These are phyloP conservation scores for Metarhizium brunneum DNA, from an alignment of 2,329 filamentous ascomycete species.

Conservation along the genomic window DNA sequence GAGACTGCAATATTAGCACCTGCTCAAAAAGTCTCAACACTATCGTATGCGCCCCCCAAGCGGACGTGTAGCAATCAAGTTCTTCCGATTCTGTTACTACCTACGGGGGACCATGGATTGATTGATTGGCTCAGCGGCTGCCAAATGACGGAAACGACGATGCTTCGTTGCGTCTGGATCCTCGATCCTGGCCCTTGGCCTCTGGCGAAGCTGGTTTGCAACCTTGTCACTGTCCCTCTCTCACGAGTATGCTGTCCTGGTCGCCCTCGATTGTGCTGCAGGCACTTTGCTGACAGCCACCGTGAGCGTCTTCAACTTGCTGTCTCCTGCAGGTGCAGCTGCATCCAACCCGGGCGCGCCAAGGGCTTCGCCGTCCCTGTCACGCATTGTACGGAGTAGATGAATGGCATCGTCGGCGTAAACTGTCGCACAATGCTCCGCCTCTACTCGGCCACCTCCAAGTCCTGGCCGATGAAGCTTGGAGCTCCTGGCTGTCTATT, in stretches of 20 bases:
- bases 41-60: neutral
- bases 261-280: neutral
- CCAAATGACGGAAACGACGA: neutral
- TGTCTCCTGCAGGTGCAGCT: neutral
- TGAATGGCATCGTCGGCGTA: neutral
- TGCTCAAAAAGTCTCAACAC: too few species aligned
- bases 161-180: neutral
- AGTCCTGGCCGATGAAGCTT: too few species aligned
- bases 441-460: neutral
- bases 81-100: neutral
- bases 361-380: too few species aligned
- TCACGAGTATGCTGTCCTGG: neutral
- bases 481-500: neutral
- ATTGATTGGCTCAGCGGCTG: neutral
- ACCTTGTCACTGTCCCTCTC: neutral
- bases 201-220: neutral
- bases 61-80: neutral
- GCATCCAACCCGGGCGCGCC: neutral
- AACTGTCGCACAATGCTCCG: neutral
- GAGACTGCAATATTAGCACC: neutral
- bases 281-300: neutral
- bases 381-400: too few species aligned
- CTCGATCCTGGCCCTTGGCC: neutral
- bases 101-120: neutral
- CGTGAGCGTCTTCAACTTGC: neutral